phyloP scores from a whole-genome alignment of 2,329 filamentous ascomycete species.

The Zelopaecilomyces penicillatus region DNA sequence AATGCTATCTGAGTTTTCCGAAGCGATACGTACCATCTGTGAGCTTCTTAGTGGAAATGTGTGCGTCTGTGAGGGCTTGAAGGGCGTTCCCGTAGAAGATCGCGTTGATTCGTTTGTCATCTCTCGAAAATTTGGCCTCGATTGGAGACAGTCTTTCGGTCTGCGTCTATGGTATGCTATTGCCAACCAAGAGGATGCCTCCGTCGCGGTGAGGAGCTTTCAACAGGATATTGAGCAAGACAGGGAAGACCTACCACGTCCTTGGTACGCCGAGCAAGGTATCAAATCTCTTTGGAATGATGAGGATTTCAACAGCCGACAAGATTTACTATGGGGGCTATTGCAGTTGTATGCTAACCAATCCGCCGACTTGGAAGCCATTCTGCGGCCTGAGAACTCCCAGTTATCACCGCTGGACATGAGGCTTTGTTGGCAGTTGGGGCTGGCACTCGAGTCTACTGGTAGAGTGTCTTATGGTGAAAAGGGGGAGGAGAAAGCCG shows the following conservation, averaged over 20 bases:
- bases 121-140: constrained; percentile 72
- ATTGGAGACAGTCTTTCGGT: constrained; percentile 91
- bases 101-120: constrained; percentile 72
- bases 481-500: constrained; percentile 51
- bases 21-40: constrained; percentile 78
- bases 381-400: constrained; percentile 68
- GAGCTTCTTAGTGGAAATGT: constrained; percentile 83
- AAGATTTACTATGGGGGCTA: constrained; percentile 82
- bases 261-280: constrained; percentile 59
- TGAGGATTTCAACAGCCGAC: constrained; percentile 45
- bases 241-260: constrained; percentile 62
- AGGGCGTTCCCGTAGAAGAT: constrained; percentile 66
- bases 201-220: constrained; percentile 65
- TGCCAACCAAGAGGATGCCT: constrained; percentile 57
- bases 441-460: constrained; percentile 52
- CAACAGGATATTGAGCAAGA: constrained; percentile 63
- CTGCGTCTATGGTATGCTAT: constrained; percentile 85
- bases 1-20: constrained; percentile 77
- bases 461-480: constrained; percentile 45
- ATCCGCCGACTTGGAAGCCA: constrained; percentile 52
- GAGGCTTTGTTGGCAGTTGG: constrained; percentile 77
- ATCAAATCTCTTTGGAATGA: constrained; percentile 54
- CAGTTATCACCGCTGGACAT: constrained; percentile 67
- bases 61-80: constrained; percentile 72
- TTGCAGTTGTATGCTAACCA: constrained; percentile 69